Evolutionary conservation across 176 grass and related monocot genomes (phyloP).

Genomic region (Aegilops bicornis): DNA sequence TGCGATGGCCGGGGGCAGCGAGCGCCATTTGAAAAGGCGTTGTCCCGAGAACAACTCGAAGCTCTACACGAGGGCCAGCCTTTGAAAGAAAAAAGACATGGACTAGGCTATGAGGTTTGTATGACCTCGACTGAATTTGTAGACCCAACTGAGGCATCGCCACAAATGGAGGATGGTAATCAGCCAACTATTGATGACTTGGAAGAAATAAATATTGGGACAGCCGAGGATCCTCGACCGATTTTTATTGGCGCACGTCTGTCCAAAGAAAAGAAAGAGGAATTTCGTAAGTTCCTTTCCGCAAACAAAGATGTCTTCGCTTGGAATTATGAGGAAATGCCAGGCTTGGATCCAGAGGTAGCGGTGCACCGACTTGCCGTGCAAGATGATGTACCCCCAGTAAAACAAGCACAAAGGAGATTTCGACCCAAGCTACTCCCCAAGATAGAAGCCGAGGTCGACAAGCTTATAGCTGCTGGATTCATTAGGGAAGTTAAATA

Average conservation of each 20-base stretch:
- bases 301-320: too few species aligned
- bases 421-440: too few species aligned
- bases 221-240: too few species aligned
- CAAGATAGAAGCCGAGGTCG: too few species aligned
- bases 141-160: neutral
- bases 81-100: neutral
- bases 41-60: neutral
- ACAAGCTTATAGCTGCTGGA: too few species aligned
- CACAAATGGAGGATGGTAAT: slow-evolving; percentile 7
- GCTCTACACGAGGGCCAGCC: neutral
- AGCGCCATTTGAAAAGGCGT: neutral
- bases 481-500: too few species aligned
- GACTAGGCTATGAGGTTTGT: neutral
- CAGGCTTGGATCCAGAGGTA: neutral
- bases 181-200: neutral
- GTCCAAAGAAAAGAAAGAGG: too few species aligned
- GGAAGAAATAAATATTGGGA: too few species aligned
- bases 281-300: too few species aligned
- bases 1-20: neutral
- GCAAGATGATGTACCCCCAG: neutral
- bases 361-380: neutral
- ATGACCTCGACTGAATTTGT: too few species aligned
- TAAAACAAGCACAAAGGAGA: neutral
- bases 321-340: too few species aligned
- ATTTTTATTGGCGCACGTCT: too few species aligned